A percentile compares a stretch with the other conserved stretches of the same genome.
Conservation (phyloP, 257 asterid genomes). For the Cinchona pubescens region DNA sequence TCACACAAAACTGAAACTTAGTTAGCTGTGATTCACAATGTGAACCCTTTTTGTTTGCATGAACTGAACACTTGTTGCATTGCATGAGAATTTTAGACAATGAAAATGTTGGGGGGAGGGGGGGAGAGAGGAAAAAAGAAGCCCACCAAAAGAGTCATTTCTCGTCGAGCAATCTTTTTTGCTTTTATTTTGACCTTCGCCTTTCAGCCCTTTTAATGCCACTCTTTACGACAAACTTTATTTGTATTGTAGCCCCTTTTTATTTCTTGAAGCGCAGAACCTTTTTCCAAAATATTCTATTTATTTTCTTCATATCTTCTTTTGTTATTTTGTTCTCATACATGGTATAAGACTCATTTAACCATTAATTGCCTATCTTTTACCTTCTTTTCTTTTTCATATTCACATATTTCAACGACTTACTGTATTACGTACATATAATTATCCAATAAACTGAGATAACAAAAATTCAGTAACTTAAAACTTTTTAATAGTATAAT, state of each 20-base stretch:
- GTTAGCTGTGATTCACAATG: constrained; percentile 55
- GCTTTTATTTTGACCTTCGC: constrained; percentile 53
- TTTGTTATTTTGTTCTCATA: background rate
- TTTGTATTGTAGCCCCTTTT: constrained; percentile 15
- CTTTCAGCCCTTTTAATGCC: constrained; percentile 87
- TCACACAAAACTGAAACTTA: constrained; percentile 1
- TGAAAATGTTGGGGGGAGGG: too few relatives aligned
- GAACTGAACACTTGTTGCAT: background rate
- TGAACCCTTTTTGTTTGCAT: constrained; percentile 26
- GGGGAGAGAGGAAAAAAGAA: too few relatives aligned
- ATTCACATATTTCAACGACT: too few relatives aligned
- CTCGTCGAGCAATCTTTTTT: constrained; percentile 23
- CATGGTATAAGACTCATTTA: background rate
- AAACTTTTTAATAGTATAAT: too few relatives aligned
- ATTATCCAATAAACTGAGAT: too few relatives aligned
- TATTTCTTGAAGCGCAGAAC: constrained; percentile 6
- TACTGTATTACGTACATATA: too few relatives aligned
- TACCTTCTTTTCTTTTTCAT: too few relatives aligned
- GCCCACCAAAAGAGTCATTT: constrained; percentile 32
- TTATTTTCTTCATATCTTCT: background rate
- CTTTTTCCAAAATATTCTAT: background rate
- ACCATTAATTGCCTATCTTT: constrained; percentile 8
- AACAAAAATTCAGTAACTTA: too few relatives aligned
- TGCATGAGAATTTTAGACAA: constrained; percentile 20
- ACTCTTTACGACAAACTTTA: constrained; percentile 16